Percentiles rank a stretch among this genome's conserved stretches.
These are phyloP conservation scores for Lodderomyces jiufengensis DNA, from an alignment of 1,139 yeast genomes.

Conservation along the genomic window DNA sequence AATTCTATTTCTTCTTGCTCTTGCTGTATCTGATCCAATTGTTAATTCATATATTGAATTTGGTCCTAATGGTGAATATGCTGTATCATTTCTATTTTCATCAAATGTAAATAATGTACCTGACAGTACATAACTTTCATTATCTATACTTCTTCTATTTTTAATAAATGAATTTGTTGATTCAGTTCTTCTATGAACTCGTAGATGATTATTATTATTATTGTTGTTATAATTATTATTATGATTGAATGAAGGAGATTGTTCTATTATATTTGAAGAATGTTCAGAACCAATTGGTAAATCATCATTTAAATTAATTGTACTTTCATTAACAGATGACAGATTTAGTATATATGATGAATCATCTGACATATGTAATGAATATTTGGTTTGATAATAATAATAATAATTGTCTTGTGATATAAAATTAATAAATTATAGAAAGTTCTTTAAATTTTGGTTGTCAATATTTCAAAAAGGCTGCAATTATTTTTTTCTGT, in stretches of 20 bases:
- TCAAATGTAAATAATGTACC: conserved; percentile 27
- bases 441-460: too few species aligned
- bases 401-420: too few species aligned
- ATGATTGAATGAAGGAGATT: neutral
- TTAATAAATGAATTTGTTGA: conserved; percentile 24
- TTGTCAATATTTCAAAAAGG: too few species aligned
- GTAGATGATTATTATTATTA: neutral
- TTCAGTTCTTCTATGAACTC: conserved; percentile 18
- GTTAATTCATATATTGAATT: conserved; percentile 76
- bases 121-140: conserved; percentile 32
- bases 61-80: conserved; percentile 66
- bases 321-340: conserved; percentile 27
- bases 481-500: too few species aligned
- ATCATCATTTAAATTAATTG: conserved; percentile 38
- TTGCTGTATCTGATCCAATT: conserved; percentile 50
- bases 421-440: too few species aligned
- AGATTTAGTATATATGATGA: conserved; percentile 17
- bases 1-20: conserved; percentile 31
- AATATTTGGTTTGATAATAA: too few species aligned
- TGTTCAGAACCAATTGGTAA: conserved; percentile 25
- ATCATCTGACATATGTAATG: conserved; percentile 12
- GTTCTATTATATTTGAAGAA: conserved; percentile 8
- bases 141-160: conserved; percentile 32
- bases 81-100: conserved; percentile 19
- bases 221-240: neutral